Conservation (phyloP, 2,329 filamentous ascomycete genomes). For the Penicillium griseofulvum region DNA sequence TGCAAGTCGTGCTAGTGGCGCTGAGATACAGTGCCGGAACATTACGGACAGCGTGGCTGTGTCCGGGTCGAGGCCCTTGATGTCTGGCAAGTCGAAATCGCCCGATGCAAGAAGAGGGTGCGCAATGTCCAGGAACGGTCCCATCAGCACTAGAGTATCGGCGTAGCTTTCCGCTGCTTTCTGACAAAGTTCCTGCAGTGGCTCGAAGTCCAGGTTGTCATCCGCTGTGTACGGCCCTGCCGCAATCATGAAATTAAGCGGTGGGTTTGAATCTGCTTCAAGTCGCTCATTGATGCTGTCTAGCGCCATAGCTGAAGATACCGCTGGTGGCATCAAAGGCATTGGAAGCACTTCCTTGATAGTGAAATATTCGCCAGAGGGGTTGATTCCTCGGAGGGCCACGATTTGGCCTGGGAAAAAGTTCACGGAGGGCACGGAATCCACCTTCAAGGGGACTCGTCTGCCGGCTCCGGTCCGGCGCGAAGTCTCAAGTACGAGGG, state of each 20-base stretch:
- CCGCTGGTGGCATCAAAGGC: constrained; percentile 72
- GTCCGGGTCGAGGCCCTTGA: constrained; percentile 68
- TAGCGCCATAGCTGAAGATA: constrained; percentile 64
- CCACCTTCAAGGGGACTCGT: constrained; percentile 75
- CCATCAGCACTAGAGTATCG: constrained; percentile 75
- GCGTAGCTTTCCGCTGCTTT: constrained; percentile 71
- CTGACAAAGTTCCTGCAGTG: constrained; percentile 75
- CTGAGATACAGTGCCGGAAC: constrained; percentile 77
- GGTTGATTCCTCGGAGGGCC: constrained; percentile 80
- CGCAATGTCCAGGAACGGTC: constrained; percentile 88
- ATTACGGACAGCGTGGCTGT: constrained; percentile 75
- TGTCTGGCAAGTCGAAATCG: constrained; percentile 72
- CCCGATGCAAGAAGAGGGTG: constrained; percentile 82
- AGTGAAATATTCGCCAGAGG: constrained; percentile 77
- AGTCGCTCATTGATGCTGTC: constrained; percentile 68
- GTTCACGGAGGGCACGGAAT: constrained; percentile 66
- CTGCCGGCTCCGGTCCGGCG: constrained; percentile 77
- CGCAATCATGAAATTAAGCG: constrained; percentile 73
- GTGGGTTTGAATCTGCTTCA: constrained; percentile 60
- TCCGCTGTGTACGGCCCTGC: constrained; percentile 90
- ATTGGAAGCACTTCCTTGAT: constrained; percentile 73
- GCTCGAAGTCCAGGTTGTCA: constrained; percentile 86
- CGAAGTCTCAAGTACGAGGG: constrained; percentile 84
- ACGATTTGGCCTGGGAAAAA: constrained; percentile 96
- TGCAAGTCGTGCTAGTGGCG: constrained; percentile 68